Conservation (phyloP, 495 filamentous ascomycete genomes). For the Penicillium bialowiezense region DNA sequence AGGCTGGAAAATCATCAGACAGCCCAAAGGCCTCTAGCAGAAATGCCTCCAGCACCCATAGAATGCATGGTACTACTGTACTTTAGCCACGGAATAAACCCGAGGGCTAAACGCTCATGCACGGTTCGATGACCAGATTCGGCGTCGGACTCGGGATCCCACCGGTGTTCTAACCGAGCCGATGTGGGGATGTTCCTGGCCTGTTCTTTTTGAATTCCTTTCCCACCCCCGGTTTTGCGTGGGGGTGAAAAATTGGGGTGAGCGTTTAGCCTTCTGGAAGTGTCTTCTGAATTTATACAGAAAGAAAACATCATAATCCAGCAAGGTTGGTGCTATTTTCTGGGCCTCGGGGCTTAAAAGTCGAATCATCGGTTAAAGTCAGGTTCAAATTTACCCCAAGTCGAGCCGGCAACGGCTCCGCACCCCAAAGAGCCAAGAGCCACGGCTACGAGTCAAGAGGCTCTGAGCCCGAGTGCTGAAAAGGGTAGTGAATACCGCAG, state of each 20-base stretch:
- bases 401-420: slow-evolving; percentile 12
- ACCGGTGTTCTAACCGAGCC: slow-evolving; percentile 11
- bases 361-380: not conserved
- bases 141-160: slow-evolving; percentile 14
- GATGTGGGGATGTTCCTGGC: slow-evolving; percentile 14
- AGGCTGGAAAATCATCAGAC: not conserved
- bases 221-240: not conserved
- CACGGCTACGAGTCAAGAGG: not conserved
- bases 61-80: not conserved
- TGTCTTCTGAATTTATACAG: no score
- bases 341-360: no score
- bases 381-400: not conserved
- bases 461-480: not conserved
- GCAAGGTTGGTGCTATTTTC: no score
- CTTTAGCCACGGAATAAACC: not conserved
- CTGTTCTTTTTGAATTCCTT: not conserved
- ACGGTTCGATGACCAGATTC: slow-evolving; percentile 3
- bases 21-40: not conserved
- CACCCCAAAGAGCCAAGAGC: slow-evolving; percentile 1
- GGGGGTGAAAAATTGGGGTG: not conserved
- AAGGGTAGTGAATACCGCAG: not conserved
- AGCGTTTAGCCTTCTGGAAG: not conserved
- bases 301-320: no score
- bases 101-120: slow-evolving; percentile 3
- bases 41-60: not conserved